A percentile compares a stretch with the other conserved stretches of the same genome.
These are phyloP conservation scores for Boletus rubescentipes DNA, from an alignment of 768 basidiomycete species.

Conservation along the genomic window DNA sequence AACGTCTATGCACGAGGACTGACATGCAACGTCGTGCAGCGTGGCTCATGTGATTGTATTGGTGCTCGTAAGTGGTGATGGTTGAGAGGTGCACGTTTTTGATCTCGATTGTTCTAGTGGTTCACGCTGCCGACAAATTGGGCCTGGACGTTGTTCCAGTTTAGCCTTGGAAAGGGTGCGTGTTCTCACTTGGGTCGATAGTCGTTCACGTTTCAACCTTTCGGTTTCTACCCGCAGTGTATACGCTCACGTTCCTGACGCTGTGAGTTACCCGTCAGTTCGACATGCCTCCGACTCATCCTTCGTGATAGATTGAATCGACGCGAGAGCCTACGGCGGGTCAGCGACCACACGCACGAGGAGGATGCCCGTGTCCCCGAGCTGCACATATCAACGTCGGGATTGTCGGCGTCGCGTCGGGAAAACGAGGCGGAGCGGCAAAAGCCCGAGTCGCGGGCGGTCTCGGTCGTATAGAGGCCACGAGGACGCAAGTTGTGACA, in stretches of 20 bases:
- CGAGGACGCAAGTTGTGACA: too few species aligned
- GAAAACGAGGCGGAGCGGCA: neutral
- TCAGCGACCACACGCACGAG: neutral
- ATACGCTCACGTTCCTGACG: slow-evolving; percentile 16
- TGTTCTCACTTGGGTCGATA: too few species aligned
- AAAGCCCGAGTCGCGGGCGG: neutral
- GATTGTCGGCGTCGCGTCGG: neutral
- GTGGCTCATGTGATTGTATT: slow-evolving; percentile 4
- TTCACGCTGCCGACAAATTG: neutral
- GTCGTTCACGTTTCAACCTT: neutral
- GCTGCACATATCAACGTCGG: neutral
- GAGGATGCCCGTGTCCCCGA: neutral
- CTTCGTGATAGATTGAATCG: slow-evolving; percentile 9
- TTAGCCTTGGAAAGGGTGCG: slow-evolving; percentile 13
- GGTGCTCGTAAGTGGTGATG: slow-evolving; percentile 4
- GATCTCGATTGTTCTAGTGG: slow-evolving; percentile 4
- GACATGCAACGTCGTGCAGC: neutral
- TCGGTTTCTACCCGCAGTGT: neutral
- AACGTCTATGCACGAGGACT: neutral
- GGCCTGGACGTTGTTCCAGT: slow-evolving; percentile 13
- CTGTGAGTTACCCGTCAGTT: slow-evolving; percentile 1
- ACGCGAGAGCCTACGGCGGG: slow-evolving; percentile 2
- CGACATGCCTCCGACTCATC: neutral
- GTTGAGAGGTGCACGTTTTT: neutral
- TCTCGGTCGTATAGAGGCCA: too few species aligned